A percentile compares a stretch with the other conserved stretches of the same genome.
phyloP scores from a whole-genome alignment of 306 rosid genomes.

The Oemleria cerasiformis region DNA sequence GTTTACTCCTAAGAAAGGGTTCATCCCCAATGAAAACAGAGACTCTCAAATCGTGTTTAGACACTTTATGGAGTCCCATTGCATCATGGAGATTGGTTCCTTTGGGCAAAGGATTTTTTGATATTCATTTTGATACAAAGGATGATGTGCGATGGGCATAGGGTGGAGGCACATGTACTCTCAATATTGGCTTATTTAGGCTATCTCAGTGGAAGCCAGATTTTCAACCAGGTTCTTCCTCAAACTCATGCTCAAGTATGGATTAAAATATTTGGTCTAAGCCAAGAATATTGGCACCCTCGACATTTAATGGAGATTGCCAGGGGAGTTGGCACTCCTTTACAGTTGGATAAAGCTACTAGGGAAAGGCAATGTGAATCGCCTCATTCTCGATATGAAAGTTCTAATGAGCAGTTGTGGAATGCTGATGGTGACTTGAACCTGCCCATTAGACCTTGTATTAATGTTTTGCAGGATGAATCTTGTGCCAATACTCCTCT shows the following conservation, averaged over 20 bases:
- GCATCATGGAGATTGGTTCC: neutral
- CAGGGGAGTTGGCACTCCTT: neutral
- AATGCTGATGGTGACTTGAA: neutral
- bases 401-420: neutral
- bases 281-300: neutral
- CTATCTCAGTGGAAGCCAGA: neutral
- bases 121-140: neutral
- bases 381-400: too few relatives aligned
- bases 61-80: neutral
- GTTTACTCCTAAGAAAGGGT: too few relatives aligned
- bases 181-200: neutral
- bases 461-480: neutral
- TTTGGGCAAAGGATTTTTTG: neutral
- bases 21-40: too few relatives aligned
- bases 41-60: too few relatives aligned
- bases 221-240: neutral
- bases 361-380: neutral
- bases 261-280: neutral
- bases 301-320: neutral
- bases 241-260: neutral
- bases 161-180: neutral
- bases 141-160: too few relatives aligned
- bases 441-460: too few relatives aligned
- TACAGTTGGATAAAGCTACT: neutral
- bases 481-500: neutral